These are phyloP conservation scores for Russula abietina DNA, from an alignment of 768 basidiomycete genomes.

Conservation along the genomic window DNA sequence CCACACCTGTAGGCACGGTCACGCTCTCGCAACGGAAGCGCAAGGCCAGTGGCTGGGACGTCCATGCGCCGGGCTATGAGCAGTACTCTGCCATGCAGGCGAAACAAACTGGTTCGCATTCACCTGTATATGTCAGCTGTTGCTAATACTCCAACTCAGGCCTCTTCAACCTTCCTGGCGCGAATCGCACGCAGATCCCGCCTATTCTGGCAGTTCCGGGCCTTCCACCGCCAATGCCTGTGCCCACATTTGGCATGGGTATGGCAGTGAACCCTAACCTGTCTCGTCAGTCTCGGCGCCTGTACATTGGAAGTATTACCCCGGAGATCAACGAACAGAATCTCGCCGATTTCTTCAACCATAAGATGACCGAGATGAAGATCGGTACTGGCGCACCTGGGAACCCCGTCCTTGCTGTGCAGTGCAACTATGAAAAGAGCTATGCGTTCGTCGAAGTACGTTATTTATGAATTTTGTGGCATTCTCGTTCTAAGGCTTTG, in stretches of 20 bases:
- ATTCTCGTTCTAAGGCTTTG: constrained; percentile 6
- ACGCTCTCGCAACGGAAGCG: constrained; percentile 82
- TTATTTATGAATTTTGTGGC: constrained; percentile 13
- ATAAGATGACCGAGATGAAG: constrained; percentile 89
- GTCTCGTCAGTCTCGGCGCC: constrained; percentile 85
- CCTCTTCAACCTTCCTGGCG: constrained; percentile 93
- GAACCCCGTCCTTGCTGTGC: constrained; percentile 87
- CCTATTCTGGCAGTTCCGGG: constrained; percentile 78
- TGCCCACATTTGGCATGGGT: constrained; percentile 81
- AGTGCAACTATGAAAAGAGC: constrained; percentile 98
- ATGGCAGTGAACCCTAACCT: constrained; percentile 83
- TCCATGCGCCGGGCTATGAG: constrained; percentile 92
- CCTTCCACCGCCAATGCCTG: constrained; percentile 75
- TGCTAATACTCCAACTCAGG: constrained; percentile 42
- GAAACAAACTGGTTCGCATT: constrained; percentile 82
- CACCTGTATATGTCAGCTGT: not conserved
- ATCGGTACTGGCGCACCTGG: constrained; percentile 80
- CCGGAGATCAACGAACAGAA: constrained; percentile 91
- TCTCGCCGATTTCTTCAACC: constrained; percentile 90
- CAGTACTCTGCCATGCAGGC: constrained; percentile 93
- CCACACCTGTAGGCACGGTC: constrained; percentile 80
- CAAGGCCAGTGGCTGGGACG: constrained; percentile 93
- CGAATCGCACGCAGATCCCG: constrained; percentile 82
- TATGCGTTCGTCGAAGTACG: constrained; percentile 97
- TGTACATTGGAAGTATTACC: constrained; percentile 97